These are phyloP conservation scores for Heritiera littoralis DNA, from an alignment of 345 rosid species.

Conservation along the genomic window DNA sequence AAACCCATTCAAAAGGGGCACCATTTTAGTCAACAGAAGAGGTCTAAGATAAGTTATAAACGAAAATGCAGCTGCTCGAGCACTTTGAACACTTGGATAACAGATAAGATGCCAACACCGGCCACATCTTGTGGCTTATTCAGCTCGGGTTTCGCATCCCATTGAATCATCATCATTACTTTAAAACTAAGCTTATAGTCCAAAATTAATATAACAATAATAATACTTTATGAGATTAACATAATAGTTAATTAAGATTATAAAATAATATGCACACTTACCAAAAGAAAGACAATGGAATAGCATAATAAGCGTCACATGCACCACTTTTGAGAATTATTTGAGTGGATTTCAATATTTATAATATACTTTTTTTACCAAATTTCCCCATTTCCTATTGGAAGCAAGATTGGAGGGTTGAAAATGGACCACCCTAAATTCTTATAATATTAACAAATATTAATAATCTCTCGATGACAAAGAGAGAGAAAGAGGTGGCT, in stretches of 20 bases:
- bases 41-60: too few relatives aligned
- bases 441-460: not conserved
- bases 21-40: too few relatives aligned
- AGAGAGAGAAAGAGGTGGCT: not conserved
- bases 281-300: constrained; percentile 57
- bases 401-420: constrained; percentile 19
- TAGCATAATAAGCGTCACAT: constrained; percentile 60
- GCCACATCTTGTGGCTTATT: not conserved
- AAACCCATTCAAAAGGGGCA: too few relatives aligned
- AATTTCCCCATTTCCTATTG: constrained; percentile 6
- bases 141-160: not conserved
- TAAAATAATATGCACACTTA: constrained; percentile 26
- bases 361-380: not conserved
- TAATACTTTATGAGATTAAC: too few relatives aligned
- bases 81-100: not conserved
- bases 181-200: constrained; percentile 25
- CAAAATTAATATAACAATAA: not conserved
- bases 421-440: constrained; percentile 27
- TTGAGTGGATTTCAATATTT: constrained; percentile 37
- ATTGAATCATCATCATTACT: constrained; percentile 30
- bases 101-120: not conserved
- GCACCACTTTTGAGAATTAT: constrained; percentile 40
- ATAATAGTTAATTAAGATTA: not conserved
- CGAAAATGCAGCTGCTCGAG: not conserved
- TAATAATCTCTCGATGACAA: constrained; percentile 21